Conservation (phyloP, 208 protist species). For the Trypanosoma conorhini region DNA sequence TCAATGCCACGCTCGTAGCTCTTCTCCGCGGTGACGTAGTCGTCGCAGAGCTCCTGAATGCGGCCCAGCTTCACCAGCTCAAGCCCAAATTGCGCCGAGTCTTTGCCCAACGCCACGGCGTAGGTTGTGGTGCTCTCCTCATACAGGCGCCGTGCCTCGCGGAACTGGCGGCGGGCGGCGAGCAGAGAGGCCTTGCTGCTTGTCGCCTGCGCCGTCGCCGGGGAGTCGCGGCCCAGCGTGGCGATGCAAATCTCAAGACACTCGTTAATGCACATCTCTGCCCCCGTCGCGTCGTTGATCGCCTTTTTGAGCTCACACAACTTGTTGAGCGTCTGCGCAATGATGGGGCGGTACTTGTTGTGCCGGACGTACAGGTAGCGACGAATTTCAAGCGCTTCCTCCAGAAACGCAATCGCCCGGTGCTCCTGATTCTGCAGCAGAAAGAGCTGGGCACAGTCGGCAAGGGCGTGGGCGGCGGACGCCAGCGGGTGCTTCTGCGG, state of each 20-base stretch:
- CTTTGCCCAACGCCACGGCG: conserved; percentile 71
- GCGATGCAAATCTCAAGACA: conserved; percentile 84
- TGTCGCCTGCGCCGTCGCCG: conserved; percentile 81
- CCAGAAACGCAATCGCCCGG: conserved; percentile 77
- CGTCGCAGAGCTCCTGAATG: conserved; percentile 81
- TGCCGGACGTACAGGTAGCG: conserved; percentile 80
- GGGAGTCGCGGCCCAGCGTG: conserved; percentile 78
- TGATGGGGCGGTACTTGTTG: conserved; percentile 85
- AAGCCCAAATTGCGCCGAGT: conserved; percentile 66
- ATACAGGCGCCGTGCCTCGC: conserved; percentile 79
- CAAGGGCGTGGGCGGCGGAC: conserved; percentile 79
- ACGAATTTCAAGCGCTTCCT: conserved; percentile 88
- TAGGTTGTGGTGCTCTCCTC: conserved; percentile 81
- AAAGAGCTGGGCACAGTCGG: conserved; percentile 86
- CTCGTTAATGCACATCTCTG: conserved; percentile 89
- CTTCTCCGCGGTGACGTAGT: conserved; percentile 65
- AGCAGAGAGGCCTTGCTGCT: conserved; percentile 85
- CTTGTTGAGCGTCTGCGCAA: conserved; percentile 91
- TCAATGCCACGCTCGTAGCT: conserved; percentile 64
- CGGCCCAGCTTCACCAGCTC: conserved; percentile 85
- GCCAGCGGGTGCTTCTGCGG: conserved; percentile 83
- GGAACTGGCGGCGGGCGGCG: conserved; percentile 76
- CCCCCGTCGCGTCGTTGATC: conserved; percentile 73
- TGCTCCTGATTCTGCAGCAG: conserved; percentile 65
- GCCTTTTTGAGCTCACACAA: conserved; percentile 85